phyloP scores from a whole-genome alignment of 2,329 filamentous ascomycete species.

The Apiospora kogelbergensis region DNA sequence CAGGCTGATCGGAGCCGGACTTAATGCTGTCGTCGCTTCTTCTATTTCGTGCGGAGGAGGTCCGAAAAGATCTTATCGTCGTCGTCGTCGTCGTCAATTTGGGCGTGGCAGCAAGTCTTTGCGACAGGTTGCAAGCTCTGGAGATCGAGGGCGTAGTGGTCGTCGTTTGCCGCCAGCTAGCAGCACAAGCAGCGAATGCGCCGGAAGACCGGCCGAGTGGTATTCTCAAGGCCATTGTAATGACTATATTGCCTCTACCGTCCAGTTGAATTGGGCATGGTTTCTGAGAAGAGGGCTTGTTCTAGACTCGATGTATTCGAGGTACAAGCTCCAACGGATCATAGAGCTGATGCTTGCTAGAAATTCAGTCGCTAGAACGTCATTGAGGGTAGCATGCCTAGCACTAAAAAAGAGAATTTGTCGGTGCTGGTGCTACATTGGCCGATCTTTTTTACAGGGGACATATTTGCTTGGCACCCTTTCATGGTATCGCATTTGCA shows the following conservation, averaged over 20 bases:
- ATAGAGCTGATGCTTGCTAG: not conserved
- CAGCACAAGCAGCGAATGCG: not conserved
- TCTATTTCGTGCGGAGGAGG: constrained; percentile 13
- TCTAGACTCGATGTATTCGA: not conserved
- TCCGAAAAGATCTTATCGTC: constrained; percentile 18
- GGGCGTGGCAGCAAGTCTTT: not conserved
- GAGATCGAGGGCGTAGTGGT: not conserved
- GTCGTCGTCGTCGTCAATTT: not conserved
- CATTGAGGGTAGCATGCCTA: not conserved
- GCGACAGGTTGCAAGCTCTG: not conserved
- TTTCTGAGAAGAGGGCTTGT: not conserved
- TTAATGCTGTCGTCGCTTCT: not conserved
- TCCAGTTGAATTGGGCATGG: not conserved
- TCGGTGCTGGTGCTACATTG: not conserved
- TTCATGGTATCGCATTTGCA: not conserved
- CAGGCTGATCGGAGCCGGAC: constrained; percentile 24
- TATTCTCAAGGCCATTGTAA: not conserved
- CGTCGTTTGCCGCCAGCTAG: not conserved
- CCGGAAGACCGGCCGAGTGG: constrained; percentile 4
- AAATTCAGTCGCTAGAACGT: not conserved
- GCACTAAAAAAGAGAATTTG: constrained; percentile 4
- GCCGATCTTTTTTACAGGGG: not conserved
- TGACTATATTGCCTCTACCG: not conserved
- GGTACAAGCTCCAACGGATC: not conserved
- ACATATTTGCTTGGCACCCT: not conserved